Evolutionary conservation across 257 asterid species (phyloP).

Genomic region (Echites panduratus): DNA sequence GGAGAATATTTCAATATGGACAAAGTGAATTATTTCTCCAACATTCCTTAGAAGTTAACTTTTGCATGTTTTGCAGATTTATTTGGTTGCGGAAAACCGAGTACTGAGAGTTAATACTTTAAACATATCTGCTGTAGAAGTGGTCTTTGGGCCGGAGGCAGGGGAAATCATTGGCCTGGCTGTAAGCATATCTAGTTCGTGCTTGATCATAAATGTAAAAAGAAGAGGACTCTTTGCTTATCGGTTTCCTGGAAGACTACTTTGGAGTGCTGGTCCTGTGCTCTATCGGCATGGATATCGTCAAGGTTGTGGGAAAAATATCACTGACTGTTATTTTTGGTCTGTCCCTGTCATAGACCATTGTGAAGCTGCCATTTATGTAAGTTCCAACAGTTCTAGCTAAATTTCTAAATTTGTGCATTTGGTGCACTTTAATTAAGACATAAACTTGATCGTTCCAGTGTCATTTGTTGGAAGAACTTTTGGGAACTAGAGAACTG

Average conservation of each 20-base stretch:
- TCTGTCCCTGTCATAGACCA: slow-evolving; percentile 80
- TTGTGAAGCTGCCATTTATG: slow-evolving; percentile 86
- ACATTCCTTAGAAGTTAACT: background rate
- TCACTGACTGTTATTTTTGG: slow-evolving; percentile 59
- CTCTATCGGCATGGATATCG: slow-evolving; percentile 76
- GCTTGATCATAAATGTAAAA: slow-evolving; percentile 50
- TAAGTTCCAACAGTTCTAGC: slow-evolving; percentile 24
- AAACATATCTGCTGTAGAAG: slow-evolving; percentile 48
- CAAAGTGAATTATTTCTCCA: background rate
- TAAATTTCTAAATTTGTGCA: background rate
- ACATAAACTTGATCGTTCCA: background rate
- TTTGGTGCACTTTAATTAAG: background rate
- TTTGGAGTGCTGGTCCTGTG: slow-evolving; percentile 87
- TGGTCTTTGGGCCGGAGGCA: slow-evolving; percentile 55
- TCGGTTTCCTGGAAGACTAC: slow-evolving; percentile 50
- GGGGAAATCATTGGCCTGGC: slow-evolving; percentile 71
- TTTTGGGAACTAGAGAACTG: background rate
- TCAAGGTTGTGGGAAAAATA: slow-evolving; percentile 71
- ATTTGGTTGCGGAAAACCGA: slow-evolving; percentile 78
- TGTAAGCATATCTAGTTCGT: slow-evolving; percentile 65
- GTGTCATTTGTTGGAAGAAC: background rate
- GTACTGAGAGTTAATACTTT: slow-evolving; percentile 56
- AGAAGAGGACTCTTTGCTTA: slow-evolving; percentile 72
- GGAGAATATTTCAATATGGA: background rate
- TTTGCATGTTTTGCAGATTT: slow-evolving; percentile 51